Evolutionary conservation across 345 rosid species (phyloP).

Genomic region (Citropsis articulata): DNA sequence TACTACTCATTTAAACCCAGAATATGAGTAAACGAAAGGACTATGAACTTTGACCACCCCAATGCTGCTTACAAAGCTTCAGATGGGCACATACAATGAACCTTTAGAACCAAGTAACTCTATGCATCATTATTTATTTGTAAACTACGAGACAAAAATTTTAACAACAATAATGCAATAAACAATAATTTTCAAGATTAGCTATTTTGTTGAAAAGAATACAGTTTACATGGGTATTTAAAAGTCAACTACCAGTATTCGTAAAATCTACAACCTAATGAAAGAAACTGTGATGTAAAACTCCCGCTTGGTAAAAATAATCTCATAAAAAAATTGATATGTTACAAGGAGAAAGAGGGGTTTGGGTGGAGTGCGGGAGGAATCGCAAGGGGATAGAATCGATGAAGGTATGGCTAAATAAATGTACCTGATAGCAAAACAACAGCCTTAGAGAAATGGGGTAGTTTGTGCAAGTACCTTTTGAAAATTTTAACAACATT

Average conservation of each 20-base stretch:
- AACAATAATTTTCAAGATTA: not conserved
- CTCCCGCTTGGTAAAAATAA: not conserved
- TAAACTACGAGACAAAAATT: not conserved
- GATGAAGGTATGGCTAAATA: not conserved
- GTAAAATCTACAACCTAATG: constrained; percentile 11
- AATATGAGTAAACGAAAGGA: too few relatives aligned
- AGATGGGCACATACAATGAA: not conserved
- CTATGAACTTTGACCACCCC: too few relatives aligned
- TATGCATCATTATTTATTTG: not conserved
- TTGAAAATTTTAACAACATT: not conserved
- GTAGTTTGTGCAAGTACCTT: constrained; percentile 3
- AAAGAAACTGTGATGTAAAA: not conserved
- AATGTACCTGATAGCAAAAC: constrained; percentile 4
- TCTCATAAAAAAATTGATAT: not conserved
- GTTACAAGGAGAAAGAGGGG: not conserved
- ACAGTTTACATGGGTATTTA: constrained; percentile 12
- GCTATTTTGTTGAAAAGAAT: not conserved
- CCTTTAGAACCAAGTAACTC: not conserved
- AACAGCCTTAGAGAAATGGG: not conserved
- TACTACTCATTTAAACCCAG: too few relatives aligned
- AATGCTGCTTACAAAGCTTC: not conserved
- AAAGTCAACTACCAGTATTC: not conserved
- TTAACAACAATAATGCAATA: not conserved
- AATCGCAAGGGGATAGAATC: not conserved
- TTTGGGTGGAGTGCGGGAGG: not conserved